A percentile compares a stretch with the other conserved stretches of the same genome.
Evolutionary conservation across 495 filamentous ascomycete genomes (phyloP).

Genomic region (Annulohypoxylon stygium): DNA sequence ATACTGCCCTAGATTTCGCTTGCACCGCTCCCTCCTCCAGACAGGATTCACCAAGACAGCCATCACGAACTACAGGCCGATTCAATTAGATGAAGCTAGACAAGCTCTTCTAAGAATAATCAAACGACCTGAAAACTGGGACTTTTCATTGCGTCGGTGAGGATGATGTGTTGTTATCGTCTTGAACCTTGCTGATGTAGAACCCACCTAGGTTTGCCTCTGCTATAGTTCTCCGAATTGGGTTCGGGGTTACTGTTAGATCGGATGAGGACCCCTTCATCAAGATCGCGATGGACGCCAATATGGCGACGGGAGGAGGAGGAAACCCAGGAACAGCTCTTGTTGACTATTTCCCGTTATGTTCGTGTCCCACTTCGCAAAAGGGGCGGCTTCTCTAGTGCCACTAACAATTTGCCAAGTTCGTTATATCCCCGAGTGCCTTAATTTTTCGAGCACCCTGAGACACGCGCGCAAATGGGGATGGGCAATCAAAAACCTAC

Average conservation of each 20-base stretch:
- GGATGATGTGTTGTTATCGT: neutral
- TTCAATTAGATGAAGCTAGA: constrained; percentile 55
- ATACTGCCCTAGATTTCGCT: constrained; percentile 60
- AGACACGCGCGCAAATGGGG: constrained; percentile 55
- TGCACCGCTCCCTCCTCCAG: constrained; percentile 61
- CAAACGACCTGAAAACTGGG: constrained; percentile 35
- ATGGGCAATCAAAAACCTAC: constrained; percentile 53
- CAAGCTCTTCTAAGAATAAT: constrained; percentile 43
- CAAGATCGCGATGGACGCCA: constrained; percentile 60
- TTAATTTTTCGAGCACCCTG: constrained; percentile 58
- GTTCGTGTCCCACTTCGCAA: constrained; percentile 23
- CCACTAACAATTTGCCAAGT: constrained; percentile 37
- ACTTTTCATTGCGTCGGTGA: constrained; percentile 39
- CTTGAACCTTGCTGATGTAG: constrained; percentile 6
- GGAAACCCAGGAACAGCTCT: constrained; percentile 59
- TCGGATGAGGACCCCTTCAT: constrained; percentile 59
- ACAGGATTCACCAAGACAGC: constrained; percentile 56
- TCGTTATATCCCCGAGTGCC: constrained; percentile 57
- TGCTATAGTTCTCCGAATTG: constrained; percentile 58
- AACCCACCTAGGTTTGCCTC: constrained; percentile 47
- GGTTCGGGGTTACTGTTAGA: constrained; percentile 60
- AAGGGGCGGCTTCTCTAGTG: constrained; percentile 32
- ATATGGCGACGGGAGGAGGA: constrained; percentile 58
- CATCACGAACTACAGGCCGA: constrained; percentile 47
- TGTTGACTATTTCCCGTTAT: constrained; percentile 59